A percentile compares a stretch with the other conserved stretches of the same genome.
phyloP scores from a whole-genome alignment of 805 yeast species.

The Yamadazyma tumulicola region DNA sequence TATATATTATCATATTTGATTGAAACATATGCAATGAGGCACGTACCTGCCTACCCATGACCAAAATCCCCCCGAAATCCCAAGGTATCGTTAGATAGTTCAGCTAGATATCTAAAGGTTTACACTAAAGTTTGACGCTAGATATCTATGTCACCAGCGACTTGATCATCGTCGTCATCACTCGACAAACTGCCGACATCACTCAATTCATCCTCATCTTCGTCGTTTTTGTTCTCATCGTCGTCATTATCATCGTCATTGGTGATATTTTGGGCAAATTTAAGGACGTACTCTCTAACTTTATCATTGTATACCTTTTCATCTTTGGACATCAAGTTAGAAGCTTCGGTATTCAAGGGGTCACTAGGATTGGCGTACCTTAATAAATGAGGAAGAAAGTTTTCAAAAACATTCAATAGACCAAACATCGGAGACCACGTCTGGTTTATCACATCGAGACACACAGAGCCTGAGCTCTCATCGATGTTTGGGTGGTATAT shows the following conservation, averaged over 20 bases:
- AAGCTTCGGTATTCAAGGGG: slow-evolving; percentile 89
- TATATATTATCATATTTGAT: too few species aligned
- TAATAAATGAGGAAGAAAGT: slow-evolving; percentile 86
- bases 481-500: slow-evolving; percentile 96
- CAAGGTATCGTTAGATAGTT: too few species aligned
- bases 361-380: slow-evolving; percentile 93
- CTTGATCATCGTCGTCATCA: slow-evolving; percentile 41
- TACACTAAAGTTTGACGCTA: too few species aligned
- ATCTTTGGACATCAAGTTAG: slow-evolving; percentile 70
- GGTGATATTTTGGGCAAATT: slow-evolving; percentile 45
- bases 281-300: slow-evolving; percentile 69
- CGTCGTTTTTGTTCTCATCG: slow-evolving; percentile 32
- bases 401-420: slow-evolving; percentile 82
- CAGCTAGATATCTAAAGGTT: too few species aligned
- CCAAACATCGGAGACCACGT: slow-evolving; percentile 99
- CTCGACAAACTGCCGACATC: slow-evolving; percentile 49
- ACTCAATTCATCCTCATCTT: slow-evolving; percentile 42
- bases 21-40: too few species aligned
- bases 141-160: slow-evolving; percentile 13
- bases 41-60: too few species aligned
- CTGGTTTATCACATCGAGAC: slow-evolving; percentile 93
- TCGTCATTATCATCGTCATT: slow-evolving; percentile 40
- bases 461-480: slow-evolving; percentile 84
- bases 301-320: slow-evolving; percentile 61
- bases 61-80: too few species aligned